Conservation (phyloP, 2,329 filamentous ascomycete genomes). For the Teratosphaeriaceae sp. region DNA sequence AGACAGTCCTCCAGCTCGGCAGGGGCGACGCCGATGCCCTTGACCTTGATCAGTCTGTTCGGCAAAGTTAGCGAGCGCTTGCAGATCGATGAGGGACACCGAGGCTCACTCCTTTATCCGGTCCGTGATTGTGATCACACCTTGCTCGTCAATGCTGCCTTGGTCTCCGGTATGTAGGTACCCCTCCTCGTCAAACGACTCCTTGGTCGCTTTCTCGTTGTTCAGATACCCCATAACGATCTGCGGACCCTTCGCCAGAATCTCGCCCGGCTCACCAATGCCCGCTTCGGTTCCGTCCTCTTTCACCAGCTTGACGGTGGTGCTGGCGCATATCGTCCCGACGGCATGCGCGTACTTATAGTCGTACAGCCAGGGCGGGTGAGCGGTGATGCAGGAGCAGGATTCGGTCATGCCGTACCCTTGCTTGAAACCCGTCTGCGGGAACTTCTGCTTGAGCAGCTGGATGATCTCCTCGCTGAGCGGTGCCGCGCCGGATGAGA, state of each 20-base stretch:
- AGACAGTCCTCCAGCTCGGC: conserved; percentile 57
- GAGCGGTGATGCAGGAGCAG: conserved; percentile 56
- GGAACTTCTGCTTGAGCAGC: conserved; percentile 50
- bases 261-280: conserved; percentile 47
- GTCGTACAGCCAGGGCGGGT: conserved; percentile 49
- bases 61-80: background rate
- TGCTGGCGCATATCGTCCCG: conserved; percentile 52
- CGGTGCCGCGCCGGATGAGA: conserved; percentile 56
- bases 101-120: conserved; percentile 51
- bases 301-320: conserved; percentile 54
- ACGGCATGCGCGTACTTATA: conserved; percentile 54
- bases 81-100: conserved; percentile 13
- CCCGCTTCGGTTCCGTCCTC: conserved; percentile 49
- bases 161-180: conserved; percentile 55
- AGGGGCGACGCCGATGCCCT: conserved; percentile 55
- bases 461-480: conserved; percentile 51
- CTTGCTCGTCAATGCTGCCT: conserved; percentile 50
- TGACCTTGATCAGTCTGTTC: conserved; percentile 54
- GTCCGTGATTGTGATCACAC: conserved; percentile 52
- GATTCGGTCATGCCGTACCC: conserved; percentile 64
- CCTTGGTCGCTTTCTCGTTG: conserved; percentile 29
- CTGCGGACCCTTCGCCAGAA: conserved; percentile 29
- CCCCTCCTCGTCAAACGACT: conserved; percentile 43
- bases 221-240: conserved; percentile 33
- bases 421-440: conserved; percentile 55